Evolutionary conservation across 495 filamentous ascomycete species (phyloP), one percentile per base, ranked within the genome.

Genomic region (Talaromyces ruber): DNA sequence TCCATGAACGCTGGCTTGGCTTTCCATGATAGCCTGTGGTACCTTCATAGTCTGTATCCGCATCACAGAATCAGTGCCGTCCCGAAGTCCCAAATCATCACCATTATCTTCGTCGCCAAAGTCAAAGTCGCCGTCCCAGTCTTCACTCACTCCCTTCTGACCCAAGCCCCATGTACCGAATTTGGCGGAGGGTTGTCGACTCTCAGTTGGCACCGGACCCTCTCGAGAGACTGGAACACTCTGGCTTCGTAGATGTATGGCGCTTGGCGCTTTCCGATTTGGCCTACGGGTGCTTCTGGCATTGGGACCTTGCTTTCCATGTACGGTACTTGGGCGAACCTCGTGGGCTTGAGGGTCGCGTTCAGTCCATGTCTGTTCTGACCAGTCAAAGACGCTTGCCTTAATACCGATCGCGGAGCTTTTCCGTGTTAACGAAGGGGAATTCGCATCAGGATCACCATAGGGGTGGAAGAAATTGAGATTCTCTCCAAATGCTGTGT

Each of bases 171-270:
- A 96, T 1, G 92, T 92, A 51, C 92, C 90, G 67, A 93, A 94
- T 66, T 95, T 96, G 24, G 87, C 85, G 21, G 85, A 84, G 76
- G 72, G 77, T 82, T 79, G 80, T 70, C 73, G 75, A 70, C 74
- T 82, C 14, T 86, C 85, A 65, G 77, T 79, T 29, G 66, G 73
- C 4, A 76, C 60, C 18, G 74, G 74, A 62, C 73, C 63, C 18
- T 94, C 91, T 43, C 85, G 84, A 3, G 89, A 86, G 16, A 94
- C 83, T 0, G 94, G 94, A n/a, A 98, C 92, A 72, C 94, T 98
- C 68, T 97, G 92, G 68, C 94, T 97, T 54, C 94, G 86, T 52
- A 96, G 79, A 70, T 98, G 94, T 24, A 91, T 76, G 1, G 87
- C 84, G 64, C 80, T 89, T 32, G 91, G 88, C 16, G 84, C 85